Conservation (phyloP, 2,329 filamentous ascomycete species). For the Raffaelea arxii region DNA sequence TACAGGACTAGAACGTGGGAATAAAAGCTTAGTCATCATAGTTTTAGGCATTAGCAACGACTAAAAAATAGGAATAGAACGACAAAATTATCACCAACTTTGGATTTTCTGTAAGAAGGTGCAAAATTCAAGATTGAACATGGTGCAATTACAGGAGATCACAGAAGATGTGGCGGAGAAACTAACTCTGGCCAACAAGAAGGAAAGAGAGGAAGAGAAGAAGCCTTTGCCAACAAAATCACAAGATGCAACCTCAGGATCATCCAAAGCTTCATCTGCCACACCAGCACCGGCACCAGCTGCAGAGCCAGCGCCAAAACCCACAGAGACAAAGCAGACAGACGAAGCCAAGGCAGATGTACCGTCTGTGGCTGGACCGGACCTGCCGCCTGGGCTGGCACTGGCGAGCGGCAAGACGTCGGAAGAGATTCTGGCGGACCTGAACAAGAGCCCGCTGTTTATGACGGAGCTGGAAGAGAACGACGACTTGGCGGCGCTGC, state of each 20-base stretch:
- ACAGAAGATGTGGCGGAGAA: slow-evolving; percentile 7
- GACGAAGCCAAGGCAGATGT: too few species aligned
- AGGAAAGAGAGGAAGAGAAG: neutral
- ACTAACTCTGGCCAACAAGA: neutral
- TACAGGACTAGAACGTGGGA: neutral
- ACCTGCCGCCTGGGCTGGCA: slow-evolving; percentile 35
- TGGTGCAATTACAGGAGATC: slow-evolving; percentile 14
- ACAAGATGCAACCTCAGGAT: neutral
- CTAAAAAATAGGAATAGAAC: neutral
- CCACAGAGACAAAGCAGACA: neutral
- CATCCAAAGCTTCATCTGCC: neutral
- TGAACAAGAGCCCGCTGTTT: slow-evolving; percentile 68
- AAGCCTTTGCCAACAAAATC: neutral
- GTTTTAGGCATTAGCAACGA: too few species aligned
- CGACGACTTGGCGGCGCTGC: slow-evolving; percentile 72
- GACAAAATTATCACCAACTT: too few species aligned
- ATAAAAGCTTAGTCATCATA: too few species aligned
- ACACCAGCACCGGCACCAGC: neutral
- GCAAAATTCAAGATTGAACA: too few species aligned
- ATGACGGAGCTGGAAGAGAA: slow-evolving; percentile 93
- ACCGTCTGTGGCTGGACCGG: slow-evolving; percentile 20
- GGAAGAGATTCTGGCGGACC: slow-evolving; percentile 45
- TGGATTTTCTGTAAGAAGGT: too few species aligned
- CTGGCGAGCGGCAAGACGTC: slow-evolving; percentile 34
- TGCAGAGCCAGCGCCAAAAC: neutral